Conservation (phyloP, 2,329 filamentous ascomycete genomes). For the Colletotrichum simmondsii region DNA sequence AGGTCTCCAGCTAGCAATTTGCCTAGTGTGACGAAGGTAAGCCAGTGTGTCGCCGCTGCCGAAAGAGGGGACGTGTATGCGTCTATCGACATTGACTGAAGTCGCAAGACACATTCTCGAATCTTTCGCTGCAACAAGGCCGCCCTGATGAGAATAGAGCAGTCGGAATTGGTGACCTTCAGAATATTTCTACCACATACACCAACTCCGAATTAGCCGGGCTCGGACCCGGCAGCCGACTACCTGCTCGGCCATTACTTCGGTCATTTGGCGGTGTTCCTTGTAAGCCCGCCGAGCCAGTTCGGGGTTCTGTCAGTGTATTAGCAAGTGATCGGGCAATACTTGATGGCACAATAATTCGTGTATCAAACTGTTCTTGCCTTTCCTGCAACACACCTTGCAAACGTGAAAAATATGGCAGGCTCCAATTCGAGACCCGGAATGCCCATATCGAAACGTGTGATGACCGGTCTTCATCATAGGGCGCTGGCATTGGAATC, state of each 20-base stretch:
- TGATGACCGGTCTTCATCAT: not conserved
- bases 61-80: not conserved
- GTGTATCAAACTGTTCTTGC: not conserved
- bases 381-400: not conserved
- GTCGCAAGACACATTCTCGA: not conserved
- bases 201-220: not conserved
- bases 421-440: not conserved
- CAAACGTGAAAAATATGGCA: rapidly evolving
- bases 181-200: not conserved
- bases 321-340: not conserved
- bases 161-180: not conserved
- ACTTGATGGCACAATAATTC: not conserved
- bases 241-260: not conserved
- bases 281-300: not conserved
- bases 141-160: not conserved
- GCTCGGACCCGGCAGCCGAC: not conserved
- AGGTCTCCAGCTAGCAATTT: not conserved
- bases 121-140: not conserved
- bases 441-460: not conserved
- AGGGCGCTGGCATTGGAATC: not conserved
- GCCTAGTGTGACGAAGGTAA: not conserved
- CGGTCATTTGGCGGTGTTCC: not conserved
- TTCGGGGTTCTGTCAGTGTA: not conserved
- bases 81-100: not conserved
- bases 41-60: not conserved